Conservation (phyloP, 1,139 yeast genomes). For the Schizosaccharomyces versatilis region DNA sequence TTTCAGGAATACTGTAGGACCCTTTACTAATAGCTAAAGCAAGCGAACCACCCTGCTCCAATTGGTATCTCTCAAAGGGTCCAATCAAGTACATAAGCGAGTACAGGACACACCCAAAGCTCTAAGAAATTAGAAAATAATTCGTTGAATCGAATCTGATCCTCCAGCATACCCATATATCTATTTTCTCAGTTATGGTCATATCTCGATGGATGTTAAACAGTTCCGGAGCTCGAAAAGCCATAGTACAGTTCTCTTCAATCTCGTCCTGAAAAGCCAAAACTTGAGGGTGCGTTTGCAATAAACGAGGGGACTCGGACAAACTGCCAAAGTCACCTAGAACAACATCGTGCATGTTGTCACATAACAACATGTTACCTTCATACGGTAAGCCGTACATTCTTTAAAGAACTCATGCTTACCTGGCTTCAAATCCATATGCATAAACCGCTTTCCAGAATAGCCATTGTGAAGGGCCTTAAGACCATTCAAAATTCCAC, state of each 20-base stretch:
- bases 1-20: slow-evolving; percentile 39
- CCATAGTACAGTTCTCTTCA: slow-evolving; percentile 67
- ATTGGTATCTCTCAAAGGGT: slow-evolving; percentile 65
- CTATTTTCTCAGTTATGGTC: slow-evolving; percentile 47
- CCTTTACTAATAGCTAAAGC: slow-evolving; percentile 58
- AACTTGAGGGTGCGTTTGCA: slow-evolving; percentile 47
- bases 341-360: slow-evolving; percentile 28
- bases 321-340: slow-evolving; percentile 73
- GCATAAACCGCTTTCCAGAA: slow-evolving; percentile 56
- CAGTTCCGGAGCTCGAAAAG: slow-evolving; percentile 78
- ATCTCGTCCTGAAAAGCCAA: slow-evolving; percentile 58
- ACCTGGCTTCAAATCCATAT: slow-evolving; percentile 72
- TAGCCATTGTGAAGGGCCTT: slow-evolving; percentile 37
- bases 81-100: slow-evolving; percentile 57
- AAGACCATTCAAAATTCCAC: slow-evolving; percentile 54
- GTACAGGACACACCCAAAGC: slow-evolving; percentile 64
- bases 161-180: slow-evolving; percentile 35
- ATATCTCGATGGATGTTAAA: slow-evolving; percentile 50
- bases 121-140: slow-evolving; percentile 15
- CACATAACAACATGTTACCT: background rate
- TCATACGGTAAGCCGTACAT: slow-evolving; percentile 26
- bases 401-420: slow-evolving; percentile 52
- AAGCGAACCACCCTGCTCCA: slow-evolving; percentile 61
- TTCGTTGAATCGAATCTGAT: background rate
- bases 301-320: slow-evolving; percentile 34